Conservation (phyloP, 768 basidiomycete genomes). For the Crassisporium funariophilum region DNA sequence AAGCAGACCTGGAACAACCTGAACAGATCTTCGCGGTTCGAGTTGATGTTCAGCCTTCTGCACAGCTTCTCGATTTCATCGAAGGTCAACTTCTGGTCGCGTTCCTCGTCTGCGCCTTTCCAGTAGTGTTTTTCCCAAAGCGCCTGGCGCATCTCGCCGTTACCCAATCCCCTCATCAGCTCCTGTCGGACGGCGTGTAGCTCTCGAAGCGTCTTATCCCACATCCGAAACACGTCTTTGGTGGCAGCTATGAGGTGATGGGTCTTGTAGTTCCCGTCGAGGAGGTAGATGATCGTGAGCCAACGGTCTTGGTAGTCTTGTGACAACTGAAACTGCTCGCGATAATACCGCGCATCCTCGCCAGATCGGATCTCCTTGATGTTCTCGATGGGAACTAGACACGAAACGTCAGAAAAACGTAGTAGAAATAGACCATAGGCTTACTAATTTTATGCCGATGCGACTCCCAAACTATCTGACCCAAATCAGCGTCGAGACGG, state of each 20-base stretch:
- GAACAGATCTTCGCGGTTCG: constrained; percentile 57
- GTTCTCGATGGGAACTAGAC: constrained; percentile 79
- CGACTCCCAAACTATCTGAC: constrained; percentile 78
- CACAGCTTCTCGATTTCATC: constrained; percentile 78
- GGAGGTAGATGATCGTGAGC: constrained; percentile 86
- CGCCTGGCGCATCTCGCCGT: constrained; percentile 66
- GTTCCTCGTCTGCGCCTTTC: constrained; percentile 68
- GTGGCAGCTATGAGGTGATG: constrained; percentile 82
- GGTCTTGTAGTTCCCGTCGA: constrained; percentile 79
- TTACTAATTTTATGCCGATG: constrained; percentile 62
- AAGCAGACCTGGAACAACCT: constrained; percentile 57
- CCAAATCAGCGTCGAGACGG: constrained; percentile 76
- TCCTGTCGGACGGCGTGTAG: constrained; percentile 70
- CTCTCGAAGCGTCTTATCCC: constrained; percentile 66
- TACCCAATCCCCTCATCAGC: constrained; percentile 75
- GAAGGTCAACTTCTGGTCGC: constrained; percentile 66
- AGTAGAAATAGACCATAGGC: constrained; percentile 49
- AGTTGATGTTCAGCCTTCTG: constrained; percentile 68
- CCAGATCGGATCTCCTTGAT: constrained; percentile 89
- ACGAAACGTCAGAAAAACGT: background rate
- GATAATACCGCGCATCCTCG: constrained; percentile 71
- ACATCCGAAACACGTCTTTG: constrained; percentile 48
- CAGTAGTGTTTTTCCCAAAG: constrained; percentile 88
- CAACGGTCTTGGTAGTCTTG: constrained; percentile 73
- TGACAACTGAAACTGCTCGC: constrained; percentile 72